Percentiles rank a stretch among this genome's conserved stretches.
Conservation (phyloP, 495 filamentous ascomycete species). For the Neurospora intermedia region DNA sequence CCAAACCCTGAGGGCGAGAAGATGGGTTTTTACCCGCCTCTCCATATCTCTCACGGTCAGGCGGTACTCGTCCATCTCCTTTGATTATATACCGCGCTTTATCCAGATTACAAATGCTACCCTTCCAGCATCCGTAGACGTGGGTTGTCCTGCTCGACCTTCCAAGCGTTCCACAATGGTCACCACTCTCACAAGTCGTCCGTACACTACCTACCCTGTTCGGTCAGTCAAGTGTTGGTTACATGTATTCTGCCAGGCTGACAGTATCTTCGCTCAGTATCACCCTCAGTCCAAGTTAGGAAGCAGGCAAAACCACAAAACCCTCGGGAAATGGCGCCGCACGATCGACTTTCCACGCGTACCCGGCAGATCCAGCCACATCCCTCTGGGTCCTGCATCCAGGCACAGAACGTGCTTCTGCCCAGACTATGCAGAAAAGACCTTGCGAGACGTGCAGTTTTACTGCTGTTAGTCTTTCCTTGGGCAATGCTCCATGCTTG, state of each 20-base stretch:
- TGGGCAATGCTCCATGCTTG: neutral
- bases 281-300: constrained; percentile 9
- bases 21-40: neutral
- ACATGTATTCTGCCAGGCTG: constrained; percentile 23
- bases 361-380: neutral
- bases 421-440: constrained; percentile 4
- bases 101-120: constrained; percentile 26
- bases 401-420: constrained; percentile 1
- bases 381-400: constrained; percentile 5
- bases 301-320: constrained; percentile 10
- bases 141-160: constrained; percentile 1
- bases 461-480: neutral
- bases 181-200: constrained; percentile 3
- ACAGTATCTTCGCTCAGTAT: constrained; percentile 7
- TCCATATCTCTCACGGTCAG: neutral
- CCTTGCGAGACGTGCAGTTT: constrained; percentile 7
- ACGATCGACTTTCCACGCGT: neutral
- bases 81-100: constrained; percentile 18
- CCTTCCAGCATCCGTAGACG: constrained; percentile 6
- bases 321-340: constrained; percentile 14
- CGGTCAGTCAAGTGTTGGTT: constrained; percentile 3
- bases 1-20: neutral
- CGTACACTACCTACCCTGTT: constrained; percentile 7
- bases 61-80: constrained; percentile 1
- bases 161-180: constrained; percentile 6